Conservation (phyloP, 75 land plant genomes). For the Cupressus sempervirens region DNA sequence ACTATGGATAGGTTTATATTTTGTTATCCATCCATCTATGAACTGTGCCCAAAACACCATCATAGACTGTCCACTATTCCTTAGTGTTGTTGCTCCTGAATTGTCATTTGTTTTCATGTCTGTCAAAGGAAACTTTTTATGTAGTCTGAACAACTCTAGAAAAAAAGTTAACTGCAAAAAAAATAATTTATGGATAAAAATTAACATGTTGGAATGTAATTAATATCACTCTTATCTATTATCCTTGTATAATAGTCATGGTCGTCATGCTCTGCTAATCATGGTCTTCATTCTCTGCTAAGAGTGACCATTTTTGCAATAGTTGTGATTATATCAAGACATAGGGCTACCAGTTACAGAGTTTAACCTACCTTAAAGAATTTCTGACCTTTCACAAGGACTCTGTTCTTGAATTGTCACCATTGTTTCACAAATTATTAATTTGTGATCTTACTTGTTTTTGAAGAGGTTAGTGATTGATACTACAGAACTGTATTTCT, state of each 20-base stretch:
- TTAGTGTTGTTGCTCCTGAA: too few species aligned
- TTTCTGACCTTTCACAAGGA: background rate
- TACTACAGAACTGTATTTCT: background rate
- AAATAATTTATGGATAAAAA: background rate
- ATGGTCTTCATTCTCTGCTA: too few species aligned
- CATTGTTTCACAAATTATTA: background rate
- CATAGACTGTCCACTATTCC: too few species aligned
- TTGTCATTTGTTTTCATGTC: too few species aligned
- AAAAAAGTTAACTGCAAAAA: background rate
- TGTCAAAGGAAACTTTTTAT: background rate
- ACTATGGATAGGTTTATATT: conserved; percentile 15
- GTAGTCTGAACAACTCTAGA: background rate
- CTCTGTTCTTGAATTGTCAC: conserved; percentile 1
- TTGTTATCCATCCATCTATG: too few species aligned
- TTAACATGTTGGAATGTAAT: background rate
- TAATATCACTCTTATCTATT: background rate
- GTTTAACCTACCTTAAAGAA: background rate
- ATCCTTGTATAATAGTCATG: background rate
- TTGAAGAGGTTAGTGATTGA: background rate
- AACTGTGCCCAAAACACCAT: too few species aligned
- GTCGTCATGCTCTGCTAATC: too few species aligned
- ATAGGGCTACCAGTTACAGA: background rate
- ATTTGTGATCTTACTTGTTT: background rate
- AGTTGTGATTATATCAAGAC: background rate
- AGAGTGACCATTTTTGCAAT: background rate